These are phyloP conservation scores for Fusarium burgessii DNA, from an alignment of 2,329 filamentous ascomycete species.

Conservation along the genomic window DNA sequence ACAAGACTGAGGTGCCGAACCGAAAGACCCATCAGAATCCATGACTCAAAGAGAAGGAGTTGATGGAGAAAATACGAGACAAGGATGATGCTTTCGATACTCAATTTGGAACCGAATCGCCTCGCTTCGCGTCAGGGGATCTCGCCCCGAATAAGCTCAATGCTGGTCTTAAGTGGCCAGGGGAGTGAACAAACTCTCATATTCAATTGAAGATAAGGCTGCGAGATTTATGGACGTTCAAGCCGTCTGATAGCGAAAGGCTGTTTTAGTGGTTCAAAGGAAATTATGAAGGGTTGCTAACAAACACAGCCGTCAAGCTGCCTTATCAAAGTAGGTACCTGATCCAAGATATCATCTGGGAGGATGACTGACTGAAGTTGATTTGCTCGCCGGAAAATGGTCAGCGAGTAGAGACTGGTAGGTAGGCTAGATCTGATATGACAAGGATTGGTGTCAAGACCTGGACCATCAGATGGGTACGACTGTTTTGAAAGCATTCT, in stretches of 20 bases:
- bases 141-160: background rate
- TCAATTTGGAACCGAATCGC: conserved; percentile 5
- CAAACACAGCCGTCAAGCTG: conserved; percentile 6
- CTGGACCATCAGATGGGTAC: background rate
- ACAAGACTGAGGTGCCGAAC: conserved; percentile 12
- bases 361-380: background rate
- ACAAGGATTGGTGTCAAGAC: conserved; percentile 10
- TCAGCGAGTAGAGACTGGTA: background rate
- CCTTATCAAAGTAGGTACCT: conserved; percentile 32
- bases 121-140: conserved; percentile 1
- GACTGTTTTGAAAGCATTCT: conserved; percentile 3
- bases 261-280: conserved; percentile 31
- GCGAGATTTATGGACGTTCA: conserved; percentile 5
- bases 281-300: conserved; percentile 38
- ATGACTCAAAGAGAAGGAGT: conserved; percentile 15
- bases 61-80: conserved; percentile 15
- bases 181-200: conserved; percentile 11
- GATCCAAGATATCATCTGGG: conserved; percentile 5
- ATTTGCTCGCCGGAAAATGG: background rate
- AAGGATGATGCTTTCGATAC: background rate
- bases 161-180: conserved; percentile 11
- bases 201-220: conserved; percentile 37
- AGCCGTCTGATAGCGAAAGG: conserved; percentile 15
- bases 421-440: conserved; percentile 2
- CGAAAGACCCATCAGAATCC: conserved; percentile 4